phyloP scores from a whole-genome alignment of 179 eudicot species.

The Patellifolia procumbens region DNA sequence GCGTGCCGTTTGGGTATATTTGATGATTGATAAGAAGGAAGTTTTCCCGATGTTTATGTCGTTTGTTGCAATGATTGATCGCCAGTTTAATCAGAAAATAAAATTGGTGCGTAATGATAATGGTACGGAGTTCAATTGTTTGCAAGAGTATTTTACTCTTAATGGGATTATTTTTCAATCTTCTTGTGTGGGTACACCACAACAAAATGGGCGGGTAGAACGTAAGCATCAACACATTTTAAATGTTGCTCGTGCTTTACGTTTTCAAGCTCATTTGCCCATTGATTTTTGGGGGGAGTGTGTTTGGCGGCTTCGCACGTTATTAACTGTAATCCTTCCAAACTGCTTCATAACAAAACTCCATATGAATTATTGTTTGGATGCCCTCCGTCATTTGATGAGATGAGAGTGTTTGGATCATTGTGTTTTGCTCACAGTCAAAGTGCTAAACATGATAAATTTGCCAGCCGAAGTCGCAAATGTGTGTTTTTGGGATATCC shows the following conservation, averaged over 20 bases:
- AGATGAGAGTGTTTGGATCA: background rate
- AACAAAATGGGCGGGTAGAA: constrained; percentile 7
- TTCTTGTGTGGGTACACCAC: background rate
- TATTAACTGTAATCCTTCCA: background rate
- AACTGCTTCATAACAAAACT: background rate
- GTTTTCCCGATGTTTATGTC: too few species aligned
- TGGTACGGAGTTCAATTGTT: background rate
- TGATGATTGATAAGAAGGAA: constrained; percentile 4
- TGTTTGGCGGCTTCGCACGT: background rate
- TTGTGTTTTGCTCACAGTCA: background rate
- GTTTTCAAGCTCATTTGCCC: background rate
- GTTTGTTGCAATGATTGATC: background rate
- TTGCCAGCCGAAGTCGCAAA: background rate
- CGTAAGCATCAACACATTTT: constrained; percentile 5
- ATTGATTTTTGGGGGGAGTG: constrained; percentile 7
- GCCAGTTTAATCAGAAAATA: background rate
- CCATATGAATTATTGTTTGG: constrained; percentile 12
- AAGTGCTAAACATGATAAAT: background rate
- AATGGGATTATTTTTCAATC: constrained; percentile 9
- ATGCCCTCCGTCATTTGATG: background rate
- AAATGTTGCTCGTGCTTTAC: too few species aligned
- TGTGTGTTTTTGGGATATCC: constrained; percentile 7
- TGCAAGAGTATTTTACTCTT: background rate
- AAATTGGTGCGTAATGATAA: constrained; percentile 13
- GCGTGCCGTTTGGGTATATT: background rate